Evolutionary conservation across 495 filamentous ascomycete genomes (phyloP).

Genomic region (Tuber aestivum): DNA sequence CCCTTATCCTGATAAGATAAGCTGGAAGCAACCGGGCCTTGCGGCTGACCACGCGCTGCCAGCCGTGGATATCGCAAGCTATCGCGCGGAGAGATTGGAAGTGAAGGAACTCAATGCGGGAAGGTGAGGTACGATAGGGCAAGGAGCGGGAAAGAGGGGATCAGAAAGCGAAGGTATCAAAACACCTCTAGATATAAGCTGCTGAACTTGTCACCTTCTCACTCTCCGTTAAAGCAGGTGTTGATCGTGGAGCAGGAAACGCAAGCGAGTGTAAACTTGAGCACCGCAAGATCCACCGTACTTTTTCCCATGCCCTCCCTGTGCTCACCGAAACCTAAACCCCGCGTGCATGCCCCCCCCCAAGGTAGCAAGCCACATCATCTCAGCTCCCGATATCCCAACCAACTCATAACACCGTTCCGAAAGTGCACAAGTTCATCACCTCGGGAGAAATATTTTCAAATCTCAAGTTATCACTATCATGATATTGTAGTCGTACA

Average conservation of each 20-base stretch:
- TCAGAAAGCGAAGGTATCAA: not conserved
- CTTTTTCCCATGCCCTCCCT: not conserved
- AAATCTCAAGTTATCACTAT: constrained; percentile 11
- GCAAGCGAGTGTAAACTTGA: not conserved
- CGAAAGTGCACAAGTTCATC: not conserved
- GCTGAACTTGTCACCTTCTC: not conserved
- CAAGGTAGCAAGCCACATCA: not conserved
- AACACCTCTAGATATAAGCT: not conserved
- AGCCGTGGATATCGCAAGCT: not conserved
- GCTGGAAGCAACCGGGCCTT: not conserved
- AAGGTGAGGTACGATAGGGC: not conserved
- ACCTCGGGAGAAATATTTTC: not conserved
- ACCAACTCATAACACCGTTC: not conserved
- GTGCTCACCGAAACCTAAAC: not conserved
- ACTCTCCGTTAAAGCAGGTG: not conserved
- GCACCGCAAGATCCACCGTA: not conserved
- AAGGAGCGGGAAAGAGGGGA: not conserved
- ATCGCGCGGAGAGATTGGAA: not conserved
- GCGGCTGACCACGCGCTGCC: not conserved
- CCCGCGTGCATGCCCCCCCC: not conserved
- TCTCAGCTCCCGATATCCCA: not conserved
- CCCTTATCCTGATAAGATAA: not conserved
- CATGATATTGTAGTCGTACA: constrained; percentile 28
- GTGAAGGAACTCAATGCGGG: not conserved
- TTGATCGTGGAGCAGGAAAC: not conserved